phyloP scores from a whole-genome alignment of 1,284 basidiomycete species.

The Marasmius fiardii region DNA sequence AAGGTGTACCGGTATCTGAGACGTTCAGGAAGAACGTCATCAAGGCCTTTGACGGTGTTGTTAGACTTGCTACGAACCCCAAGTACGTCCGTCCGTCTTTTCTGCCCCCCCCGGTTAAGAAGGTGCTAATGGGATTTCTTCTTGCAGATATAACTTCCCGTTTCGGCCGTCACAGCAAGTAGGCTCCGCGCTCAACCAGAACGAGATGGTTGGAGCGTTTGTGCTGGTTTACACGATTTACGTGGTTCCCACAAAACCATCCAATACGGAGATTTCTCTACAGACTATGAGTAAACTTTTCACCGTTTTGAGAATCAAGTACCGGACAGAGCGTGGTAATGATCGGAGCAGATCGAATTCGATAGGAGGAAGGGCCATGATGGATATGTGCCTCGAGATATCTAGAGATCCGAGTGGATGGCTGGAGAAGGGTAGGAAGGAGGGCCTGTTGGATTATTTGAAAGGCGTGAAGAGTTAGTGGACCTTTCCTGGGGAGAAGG shows the following conservation, averaged over 20 bases:
- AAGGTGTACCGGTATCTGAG: conserved; percentile 17
- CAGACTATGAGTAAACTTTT: not conserved
- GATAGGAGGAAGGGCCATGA: not conserved
- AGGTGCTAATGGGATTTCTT: no score
- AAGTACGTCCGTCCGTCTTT: conserved; percentile 29
- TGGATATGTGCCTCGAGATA: not conserved
- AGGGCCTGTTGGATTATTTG: not conserved
- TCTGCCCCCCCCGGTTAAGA: conserved; percentile 18
- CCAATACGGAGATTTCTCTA: not conserved
- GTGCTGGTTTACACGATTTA: not conserved
- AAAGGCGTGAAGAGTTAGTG: no score
- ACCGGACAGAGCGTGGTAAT: not conserved
- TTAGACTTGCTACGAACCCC: conserved; percentile 33
- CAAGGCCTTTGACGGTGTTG: conserved; percentile 42
- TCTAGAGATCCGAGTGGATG: not conserved
- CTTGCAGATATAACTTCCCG: not conserved
- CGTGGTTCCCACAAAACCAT: not conserved
- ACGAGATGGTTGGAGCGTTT: conserved; percentile 35
- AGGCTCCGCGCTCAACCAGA: conserved; percentile 24
- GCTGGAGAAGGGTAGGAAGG: not conserved
- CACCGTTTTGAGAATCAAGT: not conserved
- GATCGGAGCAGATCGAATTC: not conserved
- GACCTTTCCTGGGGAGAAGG: no score
- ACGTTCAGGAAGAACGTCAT: conserved; percentile 33
- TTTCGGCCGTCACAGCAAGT: conserved; percentile 1